These are phyloP conservation scores for Tylopilus rubrobrunneus DNA, from an alignment of 768 basidiomycete species.

Conservation along the genomic window DNA sequence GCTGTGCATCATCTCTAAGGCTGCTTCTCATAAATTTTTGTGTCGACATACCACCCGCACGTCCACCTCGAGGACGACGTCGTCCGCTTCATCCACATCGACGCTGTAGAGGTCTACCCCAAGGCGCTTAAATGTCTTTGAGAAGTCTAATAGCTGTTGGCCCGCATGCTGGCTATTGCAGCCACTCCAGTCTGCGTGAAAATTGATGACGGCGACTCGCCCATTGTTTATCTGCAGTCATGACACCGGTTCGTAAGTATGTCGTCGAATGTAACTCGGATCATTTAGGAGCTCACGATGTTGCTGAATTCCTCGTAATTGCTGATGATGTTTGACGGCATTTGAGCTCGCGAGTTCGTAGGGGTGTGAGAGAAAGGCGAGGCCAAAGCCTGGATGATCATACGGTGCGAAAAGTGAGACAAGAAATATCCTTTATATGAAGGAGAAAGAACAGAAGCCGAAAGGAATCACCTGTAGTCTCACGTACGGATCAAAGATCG, in stretches of 20 bases:
- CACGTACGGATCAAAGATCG: not conserved
- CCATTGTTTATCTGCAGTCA: conserved; percentile 23
- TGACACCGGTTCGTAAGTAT: not conserved
- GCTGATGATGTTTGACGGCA: conserved; percentile 19
- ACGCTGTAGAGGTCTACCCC: conserved; percentile 66
- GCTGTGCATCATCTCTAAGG: conserved; percentile 1
- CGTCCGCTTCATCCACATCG: conserved; percentile 58
- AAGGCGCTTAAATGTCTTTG: conserved; percentile 23
- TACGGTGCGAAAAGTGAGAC: not conserved
- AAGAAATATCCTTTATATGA: not conserved
- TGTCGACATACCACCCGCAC: conserved; percentile 52
- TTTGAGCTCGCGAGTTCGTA: not conserved
- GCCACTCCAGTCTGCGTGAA: conserved; percentile 15
- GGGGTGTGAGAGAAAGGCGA: not conserved
- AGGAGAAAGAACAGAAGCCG: not conserved
- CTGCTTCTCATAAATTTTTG: not conserved
- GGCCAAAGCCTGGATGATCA: not conserved
- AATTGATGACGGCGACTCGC: conserved; percentile 23
- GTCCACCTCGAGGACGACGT: conserved; percentile 54
- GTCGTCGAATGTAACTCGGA: too few species aligned
- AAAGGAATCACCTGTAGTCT: not conserved
- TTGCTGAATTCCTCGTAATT: conserved; percentile 16
- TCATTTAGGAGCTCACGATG: conserved; percentile 13
- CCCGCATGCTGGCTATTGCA: conserved; percentile 3
- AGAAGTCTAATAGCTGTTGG: conserved; percentile 14